Conservation (phyloP, 257 asterid genomes). For the Salvia hispanica region DNA sequence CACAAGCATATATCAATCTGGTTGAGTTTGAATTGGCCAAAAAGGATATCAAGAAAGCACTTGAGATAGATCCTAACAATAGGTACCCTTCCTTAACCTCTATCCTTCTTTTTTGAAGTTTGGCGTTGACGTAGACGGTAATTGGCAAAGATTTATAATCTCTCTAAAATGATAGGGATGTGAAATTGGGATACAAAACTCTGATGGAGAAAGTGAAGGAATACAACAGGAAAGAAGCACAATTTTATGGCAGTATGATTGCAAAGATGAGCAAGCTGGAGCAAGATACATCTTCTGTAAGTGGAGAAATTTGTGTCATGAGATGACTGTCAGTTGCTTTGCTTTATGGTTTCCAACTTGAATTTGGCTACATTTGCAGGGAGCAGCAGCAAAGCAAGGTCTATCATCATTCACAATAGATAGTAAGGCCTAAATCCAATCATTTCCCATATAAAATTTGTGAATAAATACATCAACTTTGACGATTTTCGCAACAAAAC, state of each 20-base stretch:
- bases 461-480: too few relatives aligned
- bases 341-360: not conserved
- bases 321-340: not conserved
- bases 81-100: conserved; percentile 32
- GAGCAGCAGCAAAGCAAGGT: conserved; percentile 31
- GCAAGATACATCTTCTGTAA: conserved; percentile 39
- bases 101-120: not conserved
- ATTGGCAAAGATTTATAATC: too few relatives aligned
- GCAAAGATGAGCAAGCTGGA: conserved; percentile 54
- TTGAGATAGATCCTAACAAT: conserved; percentile 65
- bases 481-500: too few relatives aligned
- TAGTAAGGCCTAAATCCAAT: conserved; percentile 45
- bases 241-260: conserved; percentile 55
- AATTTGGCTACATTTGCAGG: conserved; percentile 36
- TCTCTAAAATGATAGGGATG: conserved; percentile 46
- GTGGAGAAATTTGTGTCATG: conserved; percentile 22
- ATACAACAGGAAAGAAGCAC: conserved; percentile 58
- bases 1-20: conserved; percentile 58
- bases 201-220: conserved; percentile 59
- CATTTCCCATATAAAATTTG: not conserved
- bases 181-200: conserved; percentile 53
- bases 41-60: conserved; percentile 59
- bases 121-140: not conserved
- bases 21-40: conserved; percentile 63
- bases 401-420: conserved; percentile 34